phyloP scores from a whole-genome alignment of 306 rosid genomes.

The Corylus avellana region DNA sequence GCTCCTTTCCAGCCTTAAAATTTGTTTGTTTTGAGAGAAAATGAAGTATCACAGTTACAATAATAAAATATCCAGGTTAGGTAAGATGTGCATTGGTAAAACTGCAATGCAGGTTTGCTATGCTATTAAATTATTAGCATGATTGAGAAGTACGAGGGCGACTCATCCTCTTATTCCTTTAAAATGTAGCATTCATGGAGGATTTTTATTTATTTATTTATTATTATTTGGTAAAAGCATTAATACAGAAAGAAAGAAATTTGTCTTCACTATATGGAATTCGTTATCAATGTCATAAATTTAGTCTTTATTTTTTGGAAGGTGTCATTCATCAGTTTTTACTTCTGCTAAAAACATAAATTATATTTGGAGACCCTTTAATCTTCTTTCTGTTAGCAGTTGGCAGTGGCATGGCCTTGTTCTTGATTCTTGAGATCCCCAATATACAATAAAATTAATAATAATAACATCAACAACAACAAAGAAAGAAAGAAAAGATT shows the following conservation, averaged over 20 bases:
- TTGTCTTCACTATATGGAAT: neutral
- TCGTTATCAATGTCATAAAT: neutral
- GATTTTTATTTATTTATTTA: neutral
- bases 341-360: too few relatives aligned
- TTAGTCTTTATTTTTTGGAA: too few relatives aligned
- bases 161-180: neutral
- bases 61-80: slow-evolving; percentile 20
- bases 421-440: too few relatives aligned
- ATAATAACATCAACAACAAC: too few relatives aligned
- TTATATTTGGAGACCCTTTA: neutral
- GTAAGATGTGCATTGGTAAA: slow-evolving; percentile 22
- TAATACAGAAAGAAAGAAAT: neutral
- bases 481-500: too few relatives aligned
- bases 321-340: too few relatives aligned
- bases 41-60: slow-evolving; percentile 7
- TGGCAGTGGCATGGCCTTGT: too few relatives aligned
- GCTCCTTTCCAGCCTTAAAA: neutral
- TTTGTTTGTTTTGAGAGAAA: slow-evolving; percentile 19
- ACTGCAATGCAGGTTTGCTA: slow-evolving; percentile 26
- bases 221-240: neutral
- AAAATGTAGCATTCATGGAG: neutral
- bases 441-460: too few relatives aligned
- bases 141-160: neutral
- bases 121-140: slow-evolving; percentile 2
- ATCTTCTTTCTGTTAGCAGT: neutral